Percentiles rank a stretch among this genome's conserved stretches.
Evolutionary conservation across 2,329 filamentous ascomycete genomes (phyloP).

Genomic region (Eutypa lata): DNA sequence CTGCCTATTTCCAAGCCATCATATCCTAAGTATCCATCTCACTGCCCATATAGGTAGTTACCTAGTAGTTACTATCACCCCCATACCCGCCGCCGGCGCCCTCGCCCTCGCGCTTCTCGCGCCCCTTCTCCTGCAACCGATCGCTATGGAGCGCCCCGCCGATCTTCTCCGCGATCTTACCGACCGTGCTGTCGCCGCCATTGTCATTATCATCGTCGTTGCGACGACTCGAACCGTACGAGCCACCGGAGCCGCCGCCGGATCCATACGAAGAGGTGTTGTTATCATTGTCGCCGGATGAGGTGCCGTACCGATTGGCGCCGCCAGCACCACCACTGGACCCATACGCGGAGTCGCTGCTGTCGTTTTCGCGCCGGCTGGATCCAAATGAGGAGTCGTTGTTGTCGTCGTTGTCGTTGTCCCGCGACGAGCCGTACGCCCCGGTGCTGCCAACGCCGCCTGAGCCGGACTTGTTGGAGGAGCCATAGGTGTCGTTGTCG

Average conservation of each 20-base stretch:
- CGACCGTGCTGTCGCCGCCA: slow-evolving; percentile 43
- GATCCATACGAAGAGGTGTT: slow-evolving; percentile 1
- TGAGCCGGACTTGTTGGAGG: slow-evolving; percentile 12
- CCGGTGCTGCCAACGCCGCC: slow-evolving; percentile 15
- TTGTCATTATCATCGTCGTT: slow-evolving; percentile 12
- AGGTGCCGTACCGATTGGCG: no score
- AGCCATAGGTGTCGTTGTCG: slow-evolving; percentile 11
- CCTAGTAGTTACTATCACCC: slow-evolving; percentile 20
- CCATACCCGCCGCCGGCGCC: slow-evolving; percentile 10
- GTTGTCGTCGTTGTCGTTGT: slow-evolving; percentile 4
- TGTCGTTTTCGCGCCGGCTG: neutral
- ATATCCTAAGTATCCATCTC: no score
- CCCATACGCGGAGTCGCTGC: slow-evolving; percentile 11
- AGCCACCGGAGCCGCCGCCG: neutral
- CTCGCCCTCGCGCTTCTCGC: slow-evolving; percentile 44
- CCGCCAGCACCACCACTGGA: no score
- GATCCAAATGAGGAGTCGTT: slow-evolving; percentile 17
- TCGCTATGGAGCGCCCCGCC: slow-evolving; percentile 47
- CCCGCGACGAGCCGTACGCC: no score
- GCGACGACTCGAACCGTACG: slow-evolving; percentile 11
- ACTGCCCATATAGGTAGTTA: no score
- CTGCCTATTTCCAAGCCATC: no score
- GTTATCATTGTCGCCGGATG: slow-evolving; percentile 10
- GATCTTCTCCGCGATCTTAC: slow-evolving; percentile 58
- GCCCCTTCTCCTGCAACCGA: slow-evolving; percentile 45